Evolutionary conservation across 306 rosid species (phyloP).

Genomic region (Prunus armeniaca): DNA sequence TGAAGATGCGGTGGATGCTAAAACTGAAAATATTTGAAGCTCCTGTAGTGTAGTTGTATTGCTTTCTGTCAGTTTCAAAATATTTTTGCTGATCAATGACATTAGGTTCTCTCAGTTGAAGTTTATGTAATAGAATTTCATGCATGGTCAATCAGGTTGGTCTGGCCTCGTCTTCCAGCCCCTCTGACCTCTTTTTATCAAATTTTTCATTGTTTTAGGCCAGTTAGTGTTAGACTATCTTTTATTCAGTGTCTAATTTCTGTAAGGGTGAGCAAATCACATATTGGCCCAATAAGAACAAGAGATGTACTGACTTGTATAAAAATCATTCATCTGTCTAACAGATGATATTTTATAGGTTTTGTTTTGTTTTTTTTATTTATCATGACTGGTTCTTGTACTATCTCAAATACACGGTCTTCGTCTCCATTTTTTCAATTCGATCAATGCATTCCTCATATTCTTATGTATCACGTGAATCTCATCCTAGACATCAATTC

Average conservation of each 20-base stretch:
- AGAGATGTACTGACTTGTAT: background rate
- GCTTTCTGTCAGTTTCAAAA: background rate
- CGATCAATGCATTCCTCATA: too few relatives aligned
- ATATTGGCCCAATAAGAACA: background rate
- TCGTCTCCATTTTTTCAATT: too few relatives aligned
- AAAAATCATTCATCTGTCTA: too few relatives aligned
- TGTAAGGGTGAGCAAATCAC: background rate
- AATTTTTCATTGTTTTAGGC: background rate
- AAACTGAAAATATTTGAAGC: constrained; percentile 25
- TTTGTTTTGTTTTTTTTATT: too few relatives aligned
- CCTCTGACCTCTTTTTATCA: background rate
- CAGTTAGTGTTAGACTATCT: background rate
- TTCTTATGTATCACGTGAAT: too few relatives aligned
- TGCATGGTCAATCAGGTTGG: background rate
- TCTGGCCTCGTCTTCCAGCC: background rate
- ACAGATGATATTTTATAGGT: too few relatives aligned
- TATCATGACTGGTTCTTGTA: too few relatives aligned
- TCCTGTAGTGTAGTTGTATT: background rate
- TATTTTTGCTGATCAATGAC: background rate
- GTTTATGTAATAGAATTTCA: background rate
- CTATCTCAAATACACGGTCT: too few relatives aligned
- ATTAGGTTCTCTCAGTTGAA: background rate
- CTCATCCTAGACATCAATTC: too few relatives aligned
- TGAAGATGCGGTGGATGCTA: constrained; percentile 35
- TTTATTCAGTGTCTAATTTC: background rate